Evolutionary conservation across 2,329 filamentous ascomycete genomes (phyloP), one percentile per base, ranked within the genome.

Genomic region (Harringtonia lauricola): DNA sequence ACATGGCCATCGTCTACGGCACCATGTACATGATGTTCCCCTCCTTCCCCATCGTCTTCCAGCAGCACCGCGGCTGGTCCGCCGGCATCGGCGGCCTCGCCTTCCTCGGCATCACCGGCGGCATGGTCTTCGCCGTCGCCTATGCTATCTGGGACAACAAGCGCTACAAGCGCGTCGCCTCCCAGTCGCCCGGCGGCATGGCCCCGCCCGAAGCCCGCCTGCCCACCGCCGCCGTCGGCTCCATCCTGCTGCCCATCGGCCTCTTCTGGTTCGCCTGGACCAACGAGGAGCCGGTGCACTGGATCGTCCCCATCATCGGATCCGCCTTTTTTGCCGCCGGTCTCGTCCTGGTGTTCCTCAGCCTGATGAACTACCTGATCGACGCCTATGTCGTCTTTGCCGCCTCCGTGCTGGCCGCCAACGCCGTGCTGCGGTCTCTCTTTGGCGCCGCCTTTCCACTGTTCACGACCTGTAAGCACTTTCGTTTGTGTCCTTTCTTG

Each of bases 301-400:
- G 59, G 58, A 42, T 55, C 18, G 59, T 61, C 42, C 54, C 56
- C 47, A 64, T 67, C 44, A 55, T 61, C 36, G 61, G 54, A 8
- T 59, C 58, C 1, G 57, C 59, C 15, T 56, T 65, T 31, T 69
- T 69, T 48, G 62, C 59, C 8, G 57, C 57, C 39, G 64, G 71
- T 6, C 57, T 74, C 38, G 75, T 83, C 2, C 59, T 81, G 26
- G 76, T 85, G 30, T 86, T 85, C 64, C 60, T 85, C n/a, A 67
- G 68, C 6, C 61, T 79, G 37, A 70, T 78, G 55, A 81, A 77
- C 60, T 85, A 84, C 59, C 68, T 85, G 13, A 74, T 85, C 48
- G 82, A 85, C 54, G 64, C 76, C 7, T 79, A 86, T 59, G 80
- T 81, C 41, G 82, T 89, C 52, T 90, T 81, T 49, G 84, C 86